Evolutionary conservation across 805 yeast genomes (phyloP), one percentile per base, ranked within the genome.

Genomic region (Starmerella sirachaensis): DNA sequence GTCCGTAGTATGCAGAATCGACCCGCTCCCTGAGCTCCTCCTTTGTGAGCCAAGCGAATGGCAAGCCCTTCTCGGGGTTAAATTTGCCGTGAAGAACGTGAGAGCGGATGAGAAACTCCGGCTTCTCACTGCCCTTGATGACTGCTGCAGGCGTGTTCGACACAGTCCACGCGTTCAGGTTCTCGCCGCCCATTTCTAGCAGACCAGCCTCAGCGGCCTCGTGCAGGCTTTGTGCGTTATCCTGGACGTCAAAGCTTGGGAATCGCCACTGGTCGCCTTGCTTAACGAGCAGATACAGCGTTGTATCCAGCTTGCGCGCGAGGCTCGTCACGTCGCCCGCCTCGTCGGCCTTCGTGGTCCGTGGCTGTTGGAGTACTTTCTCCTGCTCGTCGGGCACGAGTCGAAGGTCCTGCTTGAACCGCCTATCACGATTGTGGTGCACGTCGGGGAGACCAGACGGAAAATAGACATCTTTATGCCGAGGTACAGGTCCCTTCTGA

Each of bases 21-120:
- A 81, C 74, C 38, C 63, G 59, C 16, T 67, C 64, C 45, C 64
- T 58, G 38, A 84, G 65, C 61, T 88, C 98, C 33, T 79, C 83
- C 54, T 75, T 81, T 21, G 83, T 71, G 50, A 85, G 66, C 98
- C 98, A 88, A 51, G 76, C 75, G 61, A 62, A 82, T 38, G 78
- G 76, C 33, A 60, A 48, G 21, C 18, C 55, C 23, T 63, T 56
- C 27, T 63, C 60, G 25, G 69, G 60, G 35, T 61, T 60, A 58
- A 86, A 86, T 44, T 65, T 63, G 31, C 97, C 98, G 10, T 93
- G 80, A 50, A 88, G 62, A 41, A 88, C 83, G 57, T 84, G 94
- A 23, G 93, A 79, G 60, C 83, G 84, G 51, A 91, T 72, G 51
- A 81, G 64, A 55, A 76, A 91, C 51, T 81, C 88, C 50, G 72